Evolutionary conservation across 208 protist species (phyloP), one percentile per base, ranked within the genome.

Genomic region (Kentomonas sorsogonicus): DNA sequence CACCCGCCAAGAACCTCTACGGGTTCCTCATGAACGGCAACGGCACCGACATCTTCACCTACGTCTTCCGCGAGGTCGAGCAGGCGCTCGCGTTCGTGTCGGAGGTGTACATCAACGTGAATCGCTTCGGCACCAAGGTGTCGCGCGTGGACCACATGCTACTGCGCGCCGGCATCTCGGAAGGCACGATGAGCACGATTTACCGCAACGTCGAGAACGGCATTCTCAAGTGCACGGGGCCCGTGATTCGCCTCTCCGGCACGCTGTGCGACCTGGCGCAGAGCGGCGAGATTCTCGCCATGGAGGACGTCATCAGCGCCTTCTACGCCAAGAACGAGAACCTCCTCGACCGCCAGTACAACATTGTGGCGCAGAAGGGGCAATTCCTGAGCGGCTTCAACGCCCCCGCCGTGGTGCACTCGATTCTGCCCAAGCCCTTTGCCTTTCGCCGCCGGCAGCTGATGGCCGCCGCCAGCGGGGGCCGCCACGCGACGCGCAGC

Each of bases 11-110:
- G 47, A 67, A 76, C 50, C 75, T 79, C 61, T 78, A 82, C 34
- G 88, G 84, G 23, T 79, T 94, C 53, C 55, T 87, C 36, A 83
- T 94, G 70, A 90, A 85, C 61, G 83, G 84, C 57, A 90, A 94
- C 68, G 60, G 77, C 43, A 62, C 54, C 1, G 82, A 90, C 46
- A 65, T 94, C 10, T 87, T 92, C 54, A 87, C 74, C 15, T 94
- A 90, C 71, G 82, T 83, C 6, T 94, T 91, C 60, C 82, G 77
- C 27, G 77, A 78, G 44, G 74, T 86, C 31, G 81, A 89, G 56
- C 68, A 91, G 61, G 88, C 65, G 25, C 71, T 94, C 5, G 69
- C 70, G 4, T 94, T 94, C 55, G 66, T 83, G 3, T 70, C 83
- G 3, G 69, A 89, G 16, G 73, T 89, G 0, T 94, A 94, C 57